phyloP scores from a whole-genome alignment of 2,329 filamentous ascomycete species.

The Rutstroemia sp. region DNA sequence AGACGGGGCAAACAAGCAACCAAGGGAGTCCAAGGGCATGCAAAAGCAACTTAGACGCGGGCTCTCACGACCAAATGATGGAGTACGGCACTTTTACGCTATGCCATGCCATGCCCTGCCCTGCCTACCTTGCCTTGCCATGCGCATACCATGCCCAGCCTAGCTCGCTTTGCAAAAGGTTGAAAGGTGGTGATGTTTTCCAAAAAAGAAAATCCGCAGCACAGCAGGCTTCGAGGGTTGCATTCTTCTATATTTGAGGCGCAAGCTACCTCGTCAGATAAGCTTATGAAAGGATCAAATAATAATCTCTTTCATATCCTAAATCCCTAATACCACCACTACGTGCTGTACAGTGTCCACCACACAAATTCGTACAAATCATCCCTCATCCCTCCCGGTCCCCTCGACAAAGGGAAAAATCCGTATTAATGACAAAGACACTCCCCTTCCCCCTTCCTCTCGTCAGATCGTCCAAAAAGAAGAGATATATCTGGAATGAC shows the following conservation, averaged over 20 bases:
- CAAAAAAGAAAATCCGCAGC: conserved; percentile 6
- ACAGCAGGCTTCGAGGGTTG: conserved; percentile 1
- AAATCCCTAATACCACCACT: background rate
- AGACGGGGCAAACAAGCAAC: no score
- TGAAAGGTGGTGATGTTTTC: background rate
- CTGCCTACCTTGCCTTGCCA: background rate
- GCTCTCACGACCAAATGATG: no score
- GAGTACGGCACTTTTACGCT: no score
- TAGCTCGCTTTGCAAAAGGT: background rate
- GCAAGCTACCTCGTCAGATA: conserved; percentile 8
- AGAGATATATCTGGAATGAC: background rate
- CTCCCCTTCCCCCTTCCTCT: background rate
- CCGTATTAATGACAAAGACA: background rate
- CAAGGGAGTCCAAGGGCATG: no score
- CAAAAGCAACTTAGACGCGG: no score
- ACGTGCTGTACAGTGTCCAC: background rate
- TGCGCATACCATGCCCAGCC: background rate
- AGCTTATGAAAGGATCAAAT: conserved; percentile 6
- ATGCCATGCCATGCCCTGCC: no score
- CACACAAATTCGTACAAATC: no score
- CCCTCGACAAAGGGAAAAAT: background rate
- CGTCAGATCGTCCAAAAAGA: background rate
- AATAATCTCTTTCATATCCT: conserved; percentile 2
- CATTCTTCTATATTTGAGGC: conserved; percentile 2
- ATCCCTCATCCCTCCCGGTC: no score